A percentile compares a stretch with the other conserved stretches of the same genome.
phyloP scores from a whole-genome alignment of 306 rosid genomes.

The Cicer pinnatifidum region DNA sequence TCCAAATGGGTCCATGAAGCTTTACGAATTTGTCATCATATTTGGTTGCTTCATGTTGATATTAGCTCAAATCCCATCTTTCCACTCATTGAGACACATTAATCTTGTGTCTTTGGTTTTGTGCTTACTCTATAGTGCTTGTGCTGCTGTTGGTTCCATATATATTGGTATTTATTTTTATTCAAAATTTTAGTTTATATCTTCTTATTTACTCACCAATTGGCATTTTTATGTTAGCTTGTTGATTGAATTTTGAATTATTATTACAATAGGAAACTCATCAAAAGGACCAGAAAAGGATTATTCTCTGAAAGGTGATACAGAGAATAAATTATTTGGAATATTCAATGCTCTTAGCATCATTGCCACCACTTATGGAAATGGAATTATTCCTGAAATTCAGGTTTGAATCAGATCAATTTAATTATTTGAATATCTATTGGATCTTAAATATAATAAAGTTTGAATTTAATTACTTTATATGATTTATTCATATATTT shows the following conservation, averaged over 20 bases:
- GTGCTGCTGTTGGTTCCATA: conserved; percentile 67
- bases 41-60: conserved; percentile 78
- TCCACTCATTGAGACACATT: conserved; percentile 80
- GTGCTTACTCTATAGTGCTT: conserved; percentile 63
- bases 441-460: neutral
- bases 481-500: too few relatives aligned
- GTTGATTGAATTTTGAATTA: neutral
- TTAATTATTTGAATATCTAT: neutral
- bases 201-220: neutral
- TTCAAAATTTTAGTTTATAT: neutral
- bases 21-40: conserved; percentile 67
- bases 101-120: conserved; percentile 64
- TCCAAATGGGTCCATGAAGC: conserved; percentile 65
- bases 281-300: conserved; percentile 68
- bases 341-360: conserved; percentile 76
- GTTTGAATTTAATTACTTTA: too few relatives aligned
- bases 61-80: conserved; percentile 81
- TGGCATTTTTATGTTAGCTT: neutral
- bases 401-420: conserved; percentile 52
- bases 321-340: conserved; percentile 57
- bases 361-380: conserved; percentile 79
- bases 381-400: conserved; percentile 88
- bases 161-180: conserved; percentile 54
- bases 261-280: conserved; percentile 54
- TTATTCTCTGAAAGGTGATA: conserved; percentile 63